phyloP scores from a whole-genome alignment of 192 early-diverging fungal species.

The Umbelopsis vinacea region DNA sequence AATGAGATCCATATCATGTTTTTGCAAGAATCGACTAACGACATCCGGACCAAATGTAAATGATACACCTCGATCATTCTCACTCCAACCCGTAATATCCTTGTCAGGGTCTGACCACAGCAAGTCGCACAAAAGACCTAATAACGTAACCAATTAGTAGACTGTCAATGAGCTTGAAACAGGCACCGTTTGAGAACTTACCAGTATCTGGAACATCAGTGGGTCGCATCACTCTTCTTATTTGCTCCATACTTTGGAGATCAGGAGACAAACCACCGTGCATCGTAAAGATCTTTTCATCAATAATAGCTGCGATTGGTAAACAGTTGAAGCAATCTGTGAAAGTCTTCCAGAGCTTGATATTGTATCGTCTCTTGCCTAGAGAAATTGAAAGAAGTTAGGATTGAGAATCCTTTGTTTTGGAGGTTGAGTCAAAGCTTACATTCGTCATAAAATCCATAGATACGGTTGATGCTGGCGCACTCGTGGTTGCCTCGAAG shows the following conservation, averaged over 20 bases:
- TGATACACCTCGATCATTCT: conserved; percentile 95
- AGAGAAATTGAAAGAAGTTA: background rate
- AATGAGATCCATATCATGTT: conserved; percentile 95
- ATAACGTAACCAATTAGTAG: background rate
- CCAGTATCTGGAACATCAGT: conserved; percentile 98
- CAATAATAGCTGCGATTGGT: conserved; percentile 95
- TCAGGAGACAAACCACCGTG: conserved; percentile 98
- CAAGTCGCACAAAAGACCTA: conserved; percentile 88
- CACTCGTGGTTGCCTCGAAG: conserved; percentile 98
- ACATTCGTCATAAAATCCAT: conserved; percentile 99
- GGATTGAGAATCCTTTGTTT: background rate
- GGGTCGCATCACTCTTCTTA: conserved; percentile 94
- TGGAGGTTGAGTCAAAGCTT: conserved; percentile 23
- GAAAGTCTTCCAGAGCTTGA: conserved; percentile 99
- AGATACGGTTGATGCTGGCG: conserved; percentile 81
- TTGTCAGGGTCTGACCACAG: conserved; percentile 99
- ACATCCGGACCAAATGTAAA: conserved; percentile 97
- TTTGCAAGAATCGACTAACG: conserved; percentile 80
- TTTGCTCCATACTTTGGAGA: conserved; percentile 97
- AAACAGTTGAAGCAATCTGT: conserved; percentile 99
- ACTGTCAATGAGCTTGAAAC: background rate
- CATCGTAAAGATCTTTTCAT: conserved; percentile 99
- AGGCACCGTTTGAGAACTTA: conserved; percentile 20
- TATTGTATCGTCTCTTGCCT: conserved; percentile 97
- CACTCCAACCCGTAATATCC: conserved; percentile 93